Percentiles rank a stretch among this genome's conserved stretches.
These are phyloP conservation scores for Strombidium stylifer DNA, from an alignment of 73 alveolate genomes.

Conservation along the genomic window DNA sequence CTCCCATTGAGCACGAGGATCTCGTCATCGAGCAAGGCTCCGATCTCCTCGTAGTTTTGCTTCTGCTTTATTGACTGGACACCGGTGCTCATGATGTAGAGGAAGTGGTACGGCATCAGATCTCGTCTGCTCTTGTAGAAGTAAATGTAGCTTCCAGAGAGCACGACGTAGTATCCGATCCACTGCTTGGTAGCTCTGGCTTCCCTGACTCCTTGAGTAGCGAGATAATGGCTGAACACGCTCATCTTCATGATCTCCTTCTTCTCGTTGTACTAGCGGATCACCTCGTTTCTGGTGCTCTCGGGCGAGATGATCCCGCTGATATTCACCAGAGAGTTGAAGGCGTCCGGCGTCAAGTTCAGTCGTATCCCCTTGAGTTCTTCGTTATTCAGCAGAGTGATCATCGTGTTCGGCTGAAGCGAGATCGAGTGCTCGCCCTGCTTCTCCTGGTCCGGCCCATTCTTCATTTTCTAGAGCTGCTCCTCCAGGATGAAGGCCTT, in stretches of 20 bases:
- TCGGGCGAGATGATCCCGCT: constrained; percentile 3
- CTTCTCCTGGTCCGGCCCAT: background rate
- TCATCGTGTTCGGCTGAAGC: no score
- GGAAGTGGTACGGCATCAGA: constrained; percentile 29
- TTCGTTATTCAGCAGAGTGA: constrained; percentile 8
- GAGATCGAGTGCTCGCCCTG: no score
- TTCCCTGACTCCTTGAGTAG: constrained; percentile 1
- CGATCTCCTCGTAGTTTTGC: no score
- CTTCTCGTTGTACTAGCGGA: background rate
- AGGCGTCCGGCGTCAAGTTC: constrained; percentile 33
- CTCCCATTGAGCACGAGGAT: no score
- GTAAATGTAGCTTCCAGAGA: constrained; percentile 52
- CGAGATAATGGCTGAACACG: background rate
- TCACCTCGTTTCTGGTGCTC: constrained; percentile 23
- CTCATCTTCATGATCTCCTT: constrained; percentile 10
- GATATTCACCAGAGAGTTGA: constrained; percentile 20
- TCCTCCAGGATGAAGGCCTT: constrained; percentile 13
- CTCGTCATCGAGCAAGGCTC: no score
- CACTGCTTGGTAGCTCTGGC: constrained; percentile 3
- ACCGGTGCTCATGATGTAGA: no score
- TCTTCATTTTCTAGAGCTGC: background rate
- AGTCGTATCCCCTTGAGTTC: background rate
- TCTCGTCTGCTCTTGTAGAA: constrained; percentile 41
- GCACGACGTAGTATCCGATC: background rate
- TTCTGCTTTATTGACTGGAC: no score